Percentiles rank a stretch among this genome's conserved stretches.
Evolutionary conservation across 306 rosid species (phyloP).

Genomic region (Aeschynomene evenia): DNA sequence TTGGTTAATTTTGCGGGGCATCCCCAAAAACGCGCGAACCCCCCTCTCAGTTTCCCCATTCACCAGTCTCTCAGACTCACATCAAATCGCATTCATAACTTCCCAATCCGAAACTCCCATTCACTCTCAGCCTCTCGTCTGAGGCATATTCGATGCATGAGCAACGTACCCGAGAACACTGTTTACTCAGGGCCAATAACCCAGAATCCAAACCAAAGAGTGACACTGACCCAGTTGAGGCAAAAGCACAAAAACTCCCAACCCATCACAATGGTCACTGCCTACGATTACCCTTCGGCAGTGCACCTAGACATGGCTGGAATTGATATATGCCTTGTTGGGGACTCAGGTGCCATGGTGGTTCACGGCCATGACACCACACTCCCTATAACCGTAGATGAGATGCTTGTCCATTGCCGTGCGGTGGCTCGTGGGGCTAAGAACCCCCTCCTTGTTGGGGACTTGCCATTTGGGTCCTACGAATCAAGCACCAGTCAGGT

Average conservation of each 20-base stretch:
- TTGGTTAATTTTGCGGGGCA: too few relatives aligned
- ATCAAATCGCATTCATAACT: background rate
- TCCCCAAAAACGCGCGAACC: too few relatives aligned
- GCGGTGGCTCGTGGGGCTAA: conserved; percentile 85
- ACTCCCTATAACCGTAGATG: conserved; percentile 62
- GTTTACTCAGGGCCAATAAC: conserved; percentile 75
- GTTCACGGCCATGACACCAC: conserved; percentile 93
- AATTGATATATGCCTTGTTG: conserved; percentile 71
- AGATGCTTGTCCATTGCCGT: conserved; percentile 83
- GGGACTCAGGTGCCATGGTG: conserved; percentile 94
- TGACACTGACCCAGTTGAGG: conserved; percentile 55
- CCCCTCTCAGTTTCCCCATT: too few relatives aligned
- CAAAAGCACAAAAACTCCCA: conserved; percentile 55
- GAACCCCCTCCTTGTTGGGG: conserved; percentile 79
- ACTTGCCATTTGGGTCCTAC: conserved; percentile 80
- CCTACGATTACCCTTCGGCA: conserved; percentile 88
- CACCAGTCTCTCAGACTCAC: too few relatives aligned
- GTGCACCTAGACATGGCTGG: conserved; percentile 72
- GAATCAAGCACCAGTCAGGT: conserved; percentile 73
- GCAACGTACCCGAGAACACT: conserved; percentile 77
- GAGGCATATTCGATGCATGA: conserved; percentile 46
- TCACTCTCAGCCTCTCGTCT: background rate
- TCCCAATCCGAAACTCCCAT: conserved; percentile 28
- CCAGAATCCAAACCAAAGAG: conserved; percentile 52
- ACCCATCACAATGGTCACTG: conserved; percentile 88